Evolutionary conservation across 1,284 basidiomycete species (phyloP), one percentile per base, ranked within the genome.

Genomic region (Naganishia sp.): DNA sequence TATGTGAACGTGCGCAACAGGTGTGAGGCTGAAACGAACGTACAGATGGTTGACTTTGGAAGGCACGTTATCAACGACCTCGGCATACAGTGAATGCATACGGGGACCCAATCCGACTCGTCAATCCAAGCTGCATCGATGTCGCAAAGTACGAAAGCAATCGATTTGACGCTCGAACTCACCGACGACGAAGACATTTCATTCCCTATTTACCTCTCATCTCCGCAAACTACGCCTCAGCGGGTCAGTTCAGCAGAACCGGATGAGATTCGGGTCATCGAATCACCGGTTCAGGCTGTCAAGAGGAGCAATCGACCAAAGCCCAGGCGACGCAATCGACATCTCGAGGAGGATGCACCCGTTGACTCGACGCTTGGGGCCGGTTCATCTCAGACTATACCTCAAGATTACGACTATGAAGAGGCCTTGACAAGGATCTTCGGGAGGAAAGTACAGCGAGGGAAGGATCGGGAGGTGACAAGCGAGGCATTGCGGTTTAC

Each of bases 111-210:
- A n/a, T 28, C 25, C 15, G 11, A 28, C 16, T 31, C 16, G 11
- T n/a, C 42, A 23, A 60, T 9, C 21, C 25, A 31, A 39, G 21
- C 36, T n/a, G 18, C 23, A 52, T 48, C n/a, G 10, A 61, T 61
- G 59, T 52, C 59, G 15, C 56, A 46, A 36, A 45, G 33, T 5
- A 44, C 31, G 31, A n/a, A 52, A 25, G 59, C 59, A 11, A 61
- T 61, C 36, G 59, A 61, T 28, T 48, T 61, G 36, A 61, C 59
- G 6, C 59, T 61, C 48, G 48, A 25, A 36, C 11, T 61, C 13
- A 33, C 56, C 45, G 48, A 49, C 33, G 28, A 25, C 48, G 59
- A 61, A 15, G 59, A 61, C 16, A 31, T 36, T 10, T 36, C 11
- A n/a, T 25, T 15, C 1, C 59, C 59, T 0, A 61, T 61, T 10